Evolutionary conservation across 2,329 filamentous ascomycete species (phyloP).

Genomic region (Aspergillaceae sp.): DNA sequence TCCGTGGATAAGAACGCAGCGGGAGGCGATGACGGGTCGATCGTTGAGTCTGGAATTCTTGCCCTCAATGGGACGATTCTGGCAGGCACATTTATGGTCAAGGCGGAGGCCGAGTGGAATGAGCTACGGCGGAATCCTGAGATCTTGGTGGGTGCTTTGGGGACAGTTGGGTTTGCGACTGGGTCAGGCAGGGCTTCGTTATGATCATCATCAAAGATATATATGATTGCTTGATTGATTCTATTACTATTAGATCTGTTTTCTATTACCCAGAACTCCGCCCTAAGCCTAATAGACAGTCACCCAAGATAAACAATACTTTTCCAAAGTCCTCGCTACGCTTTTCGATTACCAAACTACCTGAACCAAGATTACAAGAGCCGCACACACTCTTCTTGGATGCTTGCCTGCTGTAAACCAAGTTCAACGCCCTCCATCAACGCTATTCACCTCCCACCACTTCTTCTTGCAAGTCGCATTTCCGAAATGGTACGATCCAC

Average conservation of each 20-base stretch:
- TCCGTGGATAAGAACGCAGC: slow-evolving; percentile 29
- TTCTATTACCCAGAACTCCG: too few relatives aligned
- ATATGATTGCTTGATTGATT: too few relatives aligned
- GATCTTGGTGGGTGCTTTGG: slow-evolving; percentile 37
- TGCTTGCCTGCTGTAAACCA: too few relatives aligned
- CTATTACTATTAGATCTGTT: too few relatives aligned
- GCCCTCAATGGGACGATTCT: slow-evolving; percentile 51
- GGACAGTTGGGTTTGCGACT: slow-evolving; percentile 31
- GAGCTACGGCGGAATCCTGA: slow-evolving; percentile 33
- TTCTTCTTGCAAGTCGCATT: slow-evolving; percentile 56
- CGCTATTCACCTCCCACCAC: slow-evolving; percentile 42
- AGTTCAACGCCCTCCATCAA: neutral
- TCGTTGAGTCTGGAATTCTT: slow-evolving; percentile 32
- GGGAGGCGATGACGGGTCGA: slow-evolving; percentile 21
- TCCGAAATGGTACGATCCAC: slow-evolving; percentile 52
- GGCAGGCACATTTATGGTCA: slow-evolving; percentile 52
- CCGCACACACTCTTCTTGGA: too few relatives aligned
- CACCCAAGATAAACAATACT: too few relatives aligned
- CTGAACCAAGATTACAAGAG: too few relatives aligned
- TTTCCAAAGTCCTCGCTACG: too few relatives aligned
- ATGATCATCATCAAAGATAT: neutral
- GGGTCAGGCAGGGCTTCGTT: neutral
- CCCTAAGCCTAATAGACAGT: too few relatives aligned
- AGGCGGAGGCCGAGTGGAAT: slow-evolving; percentile 47
- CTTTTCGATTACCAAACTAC: too few relatives aligned